These are phyloP conservation scores for Caulochytrium protostelioides DNA, from an alignment of 371 early-diverging fungal genomes.

Conservation along the genomic window DNA sequence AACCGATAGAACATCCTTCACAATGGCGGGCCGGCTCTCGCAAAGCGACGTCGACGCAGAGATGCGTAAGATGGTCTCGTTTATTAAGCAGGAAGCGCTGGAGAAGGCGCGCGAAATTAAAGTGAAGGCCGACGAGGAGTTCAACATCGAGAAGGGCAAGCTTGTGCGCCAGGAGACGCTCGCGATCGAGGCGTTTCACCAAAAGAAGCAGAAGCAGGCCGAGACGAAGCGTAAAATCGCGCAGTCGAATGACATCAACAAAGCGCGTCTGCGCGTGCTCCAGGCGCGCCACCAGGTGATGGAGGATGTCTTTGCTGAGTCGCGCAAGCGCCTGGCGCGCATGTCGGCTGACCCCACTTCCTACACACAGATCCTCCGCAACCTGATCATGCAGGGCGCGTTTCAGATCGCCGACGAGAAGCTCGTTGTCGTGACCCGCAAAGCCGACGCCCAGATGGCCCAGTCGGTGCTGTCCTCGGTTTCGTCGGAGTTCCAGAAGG, in stretches of 20 bases:
- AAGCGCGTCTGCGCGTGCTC: slow-evolving; percentile 68
- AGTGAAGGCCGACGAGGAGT: slow-evolving; percentile 95
- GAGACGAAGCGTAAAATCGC: slow-evolving; percentile 74
- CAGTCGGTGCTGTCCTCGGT: slow-evolving; percentile 36
- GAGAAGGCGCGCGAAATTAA: slow-evolving; percentile 96
- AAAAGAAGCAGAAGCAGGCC: slow-evolving; percentile 75
- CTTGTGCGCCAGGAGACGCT: slow-evolving; percentile 75
- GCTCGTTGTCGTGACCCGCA: slow-evolving; percentile 45
- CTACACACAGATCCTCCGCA: slow-evolving; percentile 39
- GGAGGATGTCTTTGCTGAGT: slow-evolving; percentile 47
- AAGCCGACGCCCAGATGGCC: slow-evolving; percentile 43
- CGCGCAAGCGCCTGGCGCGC: slow-evolving; percentile 26
- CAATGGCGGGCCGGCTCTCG: no score
- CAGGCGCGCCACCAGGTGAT: slow-evolving; percentile 69
- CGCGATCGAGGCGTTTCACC: slow-evolving; percentile 65
- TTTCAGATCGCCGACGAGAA: slow-evolving; percentile 61
- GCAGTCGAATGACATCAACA: slow-evolving; percentile 85
- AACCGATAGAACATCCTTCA: no score
- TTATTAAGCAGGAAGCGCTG: slow-evolving; percentile 92
- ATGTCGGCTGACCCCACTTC: slow-evolving; percentile 28
- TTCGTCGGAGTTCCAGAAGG: slow-evolving; percentile 30
- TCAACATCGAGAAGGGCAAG: slow-evolving; percentile 96
- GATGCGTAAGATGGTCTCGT: slow-evolving; percentile 77
- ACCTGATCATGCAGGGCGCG: slow-evolving; percentile 40
- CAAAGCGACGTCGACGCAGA: no score